Evolutionary conservation across 2,329 filamentous ascomycete genomes (phyloP).

Genomic region (Rhynchosporium secalis): DNA sequence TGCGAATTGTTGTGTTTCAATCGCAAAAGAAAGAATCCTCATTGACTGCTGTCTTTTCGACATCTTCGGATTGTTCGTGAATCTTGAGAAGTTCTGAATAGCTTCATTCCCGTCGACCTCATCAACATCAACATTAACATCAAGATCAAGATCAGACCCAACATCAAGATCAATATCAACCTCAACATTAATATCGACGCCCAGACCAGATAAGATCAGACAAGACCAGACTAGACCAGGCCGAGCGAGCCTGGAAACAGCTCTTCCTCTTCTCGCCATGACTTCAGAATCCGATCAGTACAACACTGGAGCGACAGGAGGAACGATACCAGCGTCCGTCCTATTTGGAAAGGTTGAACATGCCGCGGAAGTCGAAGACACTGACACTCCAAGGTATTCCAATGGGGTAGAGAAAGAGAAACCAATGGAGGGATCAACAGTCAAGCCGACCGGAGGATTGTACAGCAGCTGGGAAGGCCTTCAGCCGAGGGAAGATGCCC

Average conservation of each 20-base stretch:
- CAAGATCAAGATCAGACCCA: neutral
- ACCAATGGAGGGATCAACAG: neutral
- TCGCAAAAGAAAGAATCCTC: too few species aligned
- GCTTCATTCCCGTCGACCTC: neutral
- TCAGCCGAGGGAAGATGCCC: slow-evolving; percentile 10
- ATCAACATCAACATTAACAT: neutral
- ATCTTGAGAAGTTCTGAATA: neutral
- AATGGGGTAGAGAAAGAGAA: slow-evolving; percentile 3
- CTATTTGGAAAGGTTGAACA: neutral
- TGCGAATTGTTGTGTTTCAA: too few species aligned
- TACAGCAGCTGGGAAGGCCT: slow-evolving; percentile 16
- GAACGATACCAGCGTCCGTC: slow-evolving; percentile 1
- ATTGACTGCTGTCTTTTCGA: too few species aligned
- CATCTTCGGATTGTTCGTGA: neutral
- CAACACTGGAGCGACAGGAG: slow-evolving; percentile 14
- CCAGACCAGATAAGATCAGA: too few species aligned
- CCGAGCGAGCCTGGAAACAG: too few species aligned
- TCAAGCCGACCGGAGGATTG: slow-evolving; percentile 1
- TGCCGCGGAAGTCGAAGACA: neutral
- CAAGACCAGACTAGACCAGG: too few species aligned
- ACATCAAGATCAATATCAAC: neutral
- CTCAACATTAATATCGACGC: neutral
- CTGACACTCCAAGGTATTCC: slow-evolving; percentile 2
- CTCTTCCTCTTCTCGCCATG: neutral
- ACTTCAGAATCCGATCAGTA: slow-evolving; percentile 1